These are phyloP conservation scores for Venturia effusa DNA, from an alignment of 2,329 filamentous ascomycete species.

Conservation along the genomic window DNA sequence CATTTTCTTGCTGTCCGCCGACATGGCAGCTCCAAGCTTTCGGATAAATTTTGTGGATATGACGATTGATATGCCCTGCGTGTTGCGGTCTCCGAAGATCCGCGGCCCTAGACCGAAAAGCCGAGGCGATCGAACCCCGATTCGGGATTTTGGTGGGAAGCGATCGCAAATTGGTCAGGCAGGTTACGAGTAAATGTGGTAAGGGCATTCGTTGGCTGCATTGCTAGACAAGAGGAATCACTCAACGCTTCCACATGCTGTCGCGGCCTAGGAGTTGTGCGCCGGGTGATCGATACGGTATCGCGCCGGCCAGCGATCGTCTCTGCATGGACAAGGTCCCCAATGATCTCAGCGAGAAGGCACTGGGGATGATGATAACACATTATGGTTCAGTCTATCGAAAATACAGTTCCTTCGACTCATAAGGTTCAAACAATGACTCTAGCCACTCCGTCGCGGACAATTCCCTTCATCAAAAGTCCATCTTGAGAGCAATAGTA, in stretches of 20 bases:
- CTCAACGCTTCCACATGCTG: too few relatives aligned
- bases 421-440: neutral
- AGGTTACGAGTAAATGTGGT: too few relatives aligned
- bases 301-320: neutral
- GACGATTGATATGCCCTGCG: too few relatives aligned
- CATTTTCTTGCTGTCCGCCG: too few relatives aligned
- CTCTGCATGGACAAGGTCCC: neutral
- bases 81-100: neutral
- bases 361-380: neutral
- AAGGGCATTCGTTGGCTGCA: too few relatives aligned
- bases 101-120: neutral
- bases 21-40: neutral
- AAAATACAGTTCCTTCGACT: neutral
- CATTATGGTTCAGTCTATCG: neutral
- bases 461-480: constrained; percentile 43
- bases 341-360: neutral
- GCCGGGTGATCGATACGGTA: neutral
- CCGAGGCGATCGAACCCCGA: too few relatives aligned
- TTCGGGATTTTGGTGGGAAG: neutral
- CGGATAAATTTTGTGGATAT: neutral
- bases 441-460: neutral
- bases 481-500: constrained; percentile 88
- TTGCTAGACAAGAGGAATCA: too few relatives aligned
- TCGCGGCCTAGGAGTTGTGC: neutral
- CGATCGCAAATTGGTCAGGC: neutral